Conservation (phyloP, 306 rosid species). For the Vigna mungo region DNA sequence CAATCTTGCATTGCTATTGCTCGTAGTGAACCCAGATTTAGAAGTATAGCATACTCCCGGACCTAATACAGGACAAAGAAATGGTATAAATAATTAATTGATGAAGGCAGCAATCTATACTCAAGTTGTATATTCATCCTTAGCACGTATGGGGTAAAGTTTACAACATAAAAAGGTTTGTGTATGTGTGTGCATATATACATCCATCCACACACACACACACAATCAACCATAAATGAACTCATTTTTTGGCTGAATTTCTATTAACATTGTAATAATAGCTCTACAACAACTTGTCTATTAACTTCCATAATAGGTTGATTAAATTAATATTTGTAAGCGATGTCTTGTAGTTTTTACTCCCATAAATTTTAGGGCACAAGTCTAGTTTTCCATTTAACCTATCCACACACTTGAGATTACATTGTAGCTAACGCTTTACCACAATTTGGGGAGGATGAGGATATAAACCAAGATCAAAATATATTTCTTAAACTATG, state of each 20-base stretch:
- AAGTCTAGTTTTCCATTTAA: conserved; percentile 24
- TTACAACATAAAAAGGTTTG: conserved; percentile 3
- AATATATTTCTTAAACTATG: conserved; percentile 9
- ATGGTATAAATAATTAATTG: conserved; percentile 25
- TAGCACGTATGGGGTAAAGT: conserved; percentile 9
- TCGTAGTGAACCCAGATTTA: conserved; percentile 90
- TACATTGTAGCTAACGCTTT: not conserved
- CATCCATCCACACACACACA: no score
- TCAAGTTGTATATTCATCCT: conserved; percentile 30
- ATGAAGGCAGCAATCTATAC: conserved; percentile 4
- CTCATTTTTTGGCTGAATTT: conserved; percentile 34
- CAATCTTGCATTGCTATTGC: conserved; percentile 95
- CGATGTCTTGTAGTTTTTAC: conserved; percentile 19
- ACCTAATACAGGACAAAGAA: conserved; percentile 62
- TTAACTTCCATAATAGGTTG: conserved; percentile 10
- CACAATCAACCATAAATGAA: not conserved
- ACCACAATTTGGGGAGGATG: not conserved
- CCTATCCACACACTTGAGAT: conserved; percentile 10
- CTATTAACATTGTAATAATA: conserved; percentile 2
- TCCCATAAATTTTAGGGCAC: conserved; percentile 4
- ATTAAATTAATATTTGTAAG: conserved; percentile 27
- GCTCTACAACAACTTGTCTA: conserved; percentile 15
- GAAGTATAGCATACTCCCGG: conserved; percentile 91
- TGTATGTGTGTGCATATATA: no score
- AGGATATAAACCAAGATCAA: conserved; percentile 29